Evolutionary conservation across 163 green algal genomes (phyloP).

Genomic region (Scenedesmus sp.): DNA sequence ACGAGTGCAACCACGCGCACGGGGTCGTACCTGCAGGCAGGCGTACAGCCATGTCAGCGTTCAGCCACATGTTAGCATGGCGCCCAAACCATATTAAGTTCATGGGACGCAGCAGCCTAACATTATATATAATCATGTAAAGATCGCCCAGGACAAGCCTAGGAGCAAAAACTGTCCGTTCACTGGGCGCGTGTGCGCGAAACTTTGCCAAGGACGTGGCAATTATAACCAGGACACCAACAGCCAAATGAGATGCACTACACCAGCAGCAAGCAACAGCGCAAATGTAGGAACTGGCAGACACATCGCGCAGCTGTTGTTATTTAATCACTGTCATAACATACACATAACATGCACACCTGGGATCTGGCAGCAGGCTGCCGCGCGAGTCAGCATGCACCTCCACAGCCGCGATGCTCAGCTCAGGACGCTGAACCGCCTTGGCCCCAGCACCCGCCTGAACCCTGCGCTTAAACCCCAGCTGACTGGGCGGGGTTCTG

Average conservation of each 20-base stretch:
- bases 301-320: background rate
- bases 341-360: slow-evolving; percentile 32
- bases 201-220: no score
- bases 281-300: background rate
- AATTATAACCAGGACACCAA: no score
- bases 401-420: slow-evolving; percentile 88
- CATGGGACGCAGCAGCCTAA: no score
- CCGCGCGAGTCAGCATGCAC: slow-evolving; percentile 84
- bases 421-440: slow-evolving; percentile 70
- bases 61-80: background rate
- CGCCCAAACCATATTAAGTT: no score
- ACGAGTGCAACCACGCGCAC: slow-evolving; percentile 59
- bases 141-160: no score
- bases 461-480: slow-evolving; percentile 56
- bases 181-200: no score
- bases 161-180: no score
- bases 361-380: slow-evolving; percentile 87
- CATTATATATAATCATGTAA: no score
- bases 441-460: background rate
- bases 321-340: background rate
- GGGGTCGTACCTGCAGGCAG: slow-evolving; percentile 72
- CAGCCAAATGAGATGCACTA: no score
- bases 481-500: slow-evolving; percentile 60
- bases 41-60: no score
- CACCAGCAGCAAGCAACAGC: no score